Percentiles rank a stretch among this genome's conserved stretches.
phyloP scores from a whole-genome alignment of 1,284 basidiomycete genomes.

The Ustilago trichophora region DNA sequence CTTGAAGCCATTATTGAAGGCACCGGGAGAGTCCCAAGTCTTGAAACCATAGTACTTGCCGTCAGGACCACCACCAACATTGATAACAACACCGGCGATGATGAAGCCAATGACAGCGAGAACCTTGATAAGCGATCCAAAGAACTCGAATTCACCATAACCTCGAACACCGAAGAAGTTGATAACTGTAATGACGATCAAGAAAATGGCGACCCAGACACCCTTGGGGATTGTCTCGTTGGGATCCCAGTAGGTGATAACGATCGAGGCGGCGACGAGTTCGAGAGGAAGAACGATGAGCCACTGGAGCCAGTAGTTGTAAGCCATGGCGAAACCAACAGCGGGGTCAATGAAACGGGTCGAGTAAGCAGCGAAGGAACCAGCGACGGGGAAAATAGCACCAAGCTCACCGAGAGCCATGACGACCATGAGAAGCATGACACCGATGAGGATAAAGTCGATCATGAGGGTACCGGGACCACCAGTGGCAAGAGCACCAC shows the following conservation, averaged over 20 bases:
- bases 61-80: constrained; percentile 57
- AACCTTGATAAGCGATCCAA: constrained; percentile 61
- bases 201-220: constrained; percentile 59
- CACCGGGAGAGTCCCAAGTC: constrained; percentile 59
- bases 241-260: constrained; percentile 61
- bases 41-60: constrained; percentile 53
- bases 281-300: constrained; percentile 61
- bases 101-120: constrained; percentile 62
- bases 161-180: constrained; percentile 64
- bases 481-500: constrained; percentile 68
- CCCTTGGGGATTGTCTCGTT: constrained; percentile 43
- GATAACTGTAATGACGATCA: constrained; percentile 54
- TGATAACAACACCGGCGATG: constrained; percentile 62
- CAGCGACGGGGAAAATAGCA: constrained; percentile 59
- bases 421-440: constrained; percentile 67
- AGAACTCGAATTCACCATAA: constrained; percentile 64
- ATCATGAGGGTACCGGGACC: constrained; percentile 69
- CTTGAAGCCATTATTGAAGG: constrained; percentile 65
- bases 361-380: constrained; percentile 62
- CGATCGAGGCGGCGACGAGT: constrained; percentile 60
- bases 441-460: constrained; percentile 60
- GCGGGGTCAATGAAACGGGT: constrained; percentile 64
- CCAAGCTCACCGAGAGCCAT: constrained; percentile 66
- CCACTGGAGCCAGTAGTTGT: constrained; percentile 65
- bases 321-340: constrained; percentile 62